These are phyloP conservation scores for Pythium folliculosum DNA, from an alignment of 352 stramenopile genomes.

Conservation along the genomic window DNA sequence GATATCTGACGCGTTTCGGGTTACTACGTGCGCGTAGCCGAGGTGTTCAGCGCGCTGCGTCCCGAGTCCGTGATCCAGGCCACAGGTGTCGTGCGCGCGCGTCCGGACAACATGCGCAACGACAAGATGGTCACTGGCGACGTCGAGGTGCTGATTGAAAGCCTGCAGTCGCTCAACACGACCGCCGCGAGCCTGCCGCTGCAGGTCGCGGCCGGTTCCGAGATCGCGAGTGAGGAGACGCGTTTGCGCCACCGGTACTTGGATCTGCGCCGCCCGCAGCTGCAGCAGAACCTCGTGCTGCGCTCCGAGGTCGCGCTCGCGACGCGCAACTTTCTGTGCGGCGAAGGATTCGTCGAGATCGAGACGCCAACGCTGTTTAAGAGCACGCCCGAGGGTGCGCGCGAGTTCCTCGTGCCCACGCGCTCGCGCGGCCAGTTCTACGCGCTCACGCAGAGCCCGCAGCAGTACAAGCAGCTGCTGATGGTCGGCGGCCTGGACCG, in stretches of 20 bases:
- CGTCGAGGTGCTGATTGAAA: slow-evolving; percentile 74
- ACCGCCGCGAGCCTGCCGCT: slow-evolving; percentile 52
- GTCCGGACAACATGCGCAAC: slow-evolving; percentile 71
- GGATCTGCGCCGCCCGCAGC: slow-evolving; percentile 65
- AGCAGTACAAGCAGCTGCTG: slow-evolving; percentile 93
- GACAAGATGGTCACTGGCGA: slow-evolving; percentile 66
- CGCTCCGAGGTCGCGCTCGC: slow-evolving; percentile 72
- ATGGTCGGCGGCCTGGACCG: slow-evolving; percentile 88
- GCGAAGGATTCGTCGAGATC: slow-evolving; percentile 82
- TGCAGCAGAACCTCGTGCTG: slow-evolving; percentile 84
- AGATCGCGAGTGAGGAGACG: slow-evolving; percentile 70
- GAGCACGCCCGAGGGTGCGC: slow-evolving; percentile 82
- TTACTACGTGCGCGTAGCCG: too few species aligned
- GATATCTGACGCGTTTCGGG: too few species aligned
- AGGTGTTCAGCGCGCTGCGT: slow-evolving; percentile 54
- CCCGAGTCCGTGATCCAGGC: slow-evolving; percentile 76
- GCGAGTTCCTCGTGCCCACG: slow-evolving; percentile 87
- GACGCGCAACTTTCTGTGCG: slow-evolving; percentile 69
- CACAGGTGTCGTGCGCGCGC: slow-evolving; percentile 56
- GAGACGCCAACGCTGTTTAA: slow-evolving; percentile 90
- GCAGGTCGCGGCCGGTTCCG: slow-evolving; percentile 60
- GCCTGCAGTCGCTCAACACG: slow-evolving; percentile 62
- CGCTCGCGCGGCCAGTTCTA: slow-evolving; percentile 76
- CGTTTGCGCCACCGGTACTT: slow-evolving; percentile 79
- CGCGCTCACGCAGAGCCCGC: slow-evolving; percentile 87